Conservation (phyloP, 1,284 basidiomycete genomes). For the Exsudoporus floridanus region DNA sequence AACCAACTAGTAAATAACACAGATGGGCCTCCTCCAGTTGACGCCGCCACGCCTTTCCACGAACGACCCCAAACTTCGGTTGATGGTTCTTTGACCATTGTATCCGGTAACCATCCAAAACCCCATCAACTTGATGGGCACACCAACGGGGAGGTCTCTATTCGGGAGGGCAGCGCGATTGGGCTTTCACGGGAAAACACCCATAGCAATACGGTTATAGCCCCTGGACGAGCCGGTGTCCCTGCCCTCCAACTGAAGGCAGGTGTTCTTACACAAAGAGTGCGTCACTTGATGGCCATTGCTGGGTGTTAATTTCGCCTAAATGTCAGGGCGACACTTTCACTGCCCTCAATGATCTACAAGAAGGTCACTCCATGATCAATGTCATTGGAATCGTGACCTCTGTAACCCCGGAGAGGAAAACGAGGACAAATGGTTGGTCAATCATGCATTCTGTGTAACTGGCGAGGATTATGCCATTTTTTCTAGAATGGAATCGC, state of each 20-base stretch:
- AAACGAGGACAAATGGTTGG: slow-evolving; percentile 32
- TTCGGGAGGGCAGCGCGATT: background rate
- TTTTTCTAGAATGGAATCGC: slow-evolving; percentile 30
- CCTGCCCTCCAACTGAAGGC: slow-evolving; percentile 11
- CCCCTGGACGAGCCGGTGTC: background rate
- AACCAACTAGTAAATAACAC: background rate
- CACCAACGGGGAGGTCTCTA: background rate
- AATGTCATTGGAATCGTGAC: slow-evolving; percentile 36
- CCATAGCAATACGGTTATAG: background rate
- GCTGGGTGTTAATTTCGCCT: background rate
- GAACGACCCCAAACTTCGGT: slow-evolving; percentile 4
- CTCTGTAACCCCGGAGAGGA: slow-evolving; percentile 9
- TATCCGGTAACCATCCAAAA: background rate
- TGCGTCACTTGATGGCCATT: slow-evolving; percentile 9
- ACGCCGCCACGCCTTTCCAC: background rate
- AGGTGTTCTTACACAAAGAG: slow-evolving; percentile 31
- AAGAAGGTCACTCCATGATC: slow-evolving; percentile 16
- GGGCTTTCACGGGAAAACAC: background rate
- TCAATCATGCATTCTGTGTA: background rate
- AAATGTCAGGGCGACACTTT: slow-evolving; percentile 33
- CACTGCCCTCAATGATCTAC: slow-evolving; percentile 24
- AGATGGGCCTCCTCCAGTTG: background rate
- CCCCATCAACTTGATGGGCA: background rate
- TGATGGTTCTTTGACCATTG: background rate
- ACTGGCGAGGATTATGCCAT: background rate